Conservation (phyloP, 352 stramenopile species). For the Globisporangium camurandrum region DNA sequence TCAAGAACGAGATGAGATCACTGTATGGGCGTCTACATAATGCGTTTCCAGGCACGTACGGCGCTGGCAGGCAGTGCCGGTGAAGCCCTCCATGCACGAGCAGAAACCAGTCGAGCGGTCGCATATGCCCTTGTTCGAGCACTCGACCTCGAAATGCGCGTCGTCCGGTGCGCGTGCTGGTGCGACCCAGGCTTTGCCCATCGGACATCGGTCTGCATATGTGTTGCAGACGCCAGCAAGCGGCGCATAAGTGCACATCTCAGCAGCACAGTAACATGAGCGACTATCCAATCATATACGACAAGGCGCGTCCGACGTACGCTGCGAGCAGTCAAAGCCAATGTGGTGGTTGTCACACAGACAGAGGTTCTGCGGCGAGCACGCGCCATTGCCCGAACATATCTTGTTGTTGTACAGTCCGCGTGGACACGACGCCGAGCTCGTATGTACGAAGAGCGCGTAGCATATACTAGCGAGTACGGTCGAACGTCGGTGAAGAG, state of each 20-base stretch:
- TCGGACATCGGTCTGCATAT: constrained; percentile 30
- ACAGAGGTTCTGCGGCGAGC: constrained; percentile 39
- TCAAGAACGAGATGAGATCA: too few relatives aligned
- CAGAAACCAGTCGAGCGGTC: constrained; percentile 42
- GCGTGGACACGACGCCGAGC: constrained; percentile 26
- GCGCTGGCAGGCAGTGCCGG: constrained; percentile 55
- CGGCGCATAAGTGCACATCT: background rate
- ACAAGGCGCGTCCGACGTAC: constrained; percentile 15
- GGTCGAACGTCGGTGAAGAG: background rate
- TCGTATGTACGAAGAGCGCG: background rate
- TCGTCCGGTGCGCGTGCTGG: constrained; percentile 38
- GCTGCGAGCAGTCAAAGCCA: constrained; percentile 57
- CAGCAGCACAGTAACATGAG: background rate
- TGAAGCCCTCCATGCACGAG: constrained; percentile 61
- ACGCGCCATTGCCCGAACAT: constrained; percentile 48
- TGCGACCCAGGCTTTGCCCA: constrained; percentile 49
- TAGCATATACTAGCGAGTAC: background rate
- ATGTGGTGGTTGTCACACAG: constrained; percentile 40
- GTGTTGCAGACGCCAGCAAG: background rate
- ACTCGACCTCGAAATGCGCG: constrained; percentile 63
- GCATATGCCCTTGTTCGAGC: constrained; percentile 70
- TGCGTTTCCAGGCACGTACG: constrained; percentile 29
- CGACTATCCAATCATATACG: background rate
- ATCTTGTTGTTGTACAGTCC: constrained; percentile 45
- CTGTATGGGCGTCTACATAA: constrained; percentile 22